A percentile compares a stretch with the other conserved stretches of the same genome.
These are phyloP conservation scores for Inga oerstediana DNA, from an alignment of 306 rosid genomes.

Conservation along the genomic window DNA sequence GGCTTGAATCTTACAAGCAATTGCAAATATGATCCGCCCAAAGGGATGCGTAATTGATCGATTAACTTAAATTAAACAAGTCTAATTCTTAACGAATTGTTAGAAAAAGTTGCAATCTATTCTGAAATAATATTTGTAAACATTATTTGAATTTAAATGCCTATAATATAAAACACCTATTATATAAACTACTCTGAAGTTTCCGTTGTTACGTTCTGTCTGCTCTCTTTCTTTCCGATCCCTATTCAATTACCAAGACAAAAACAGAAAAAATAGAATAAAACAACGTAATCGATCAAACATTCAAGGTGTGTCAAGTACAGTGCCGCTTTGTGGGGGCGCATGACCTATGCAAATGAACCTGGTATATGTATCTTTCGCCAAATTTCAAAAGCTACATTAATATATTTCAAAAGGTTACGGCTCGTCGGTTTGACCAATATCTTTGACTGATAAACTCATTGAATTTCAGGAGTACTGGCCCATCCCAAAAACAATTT, in stretches of 20 bases:
- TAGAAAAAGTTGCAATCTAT: not conserved
- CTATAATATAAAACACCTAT: not conserved
- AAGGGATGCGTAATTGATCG: not conserved
- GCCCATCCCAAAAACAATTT: not conserved
- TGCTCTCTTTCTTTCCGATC: not conserved
- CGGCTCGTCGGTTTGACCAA: not conserved
- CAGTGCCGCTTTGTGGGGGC: not conserved
- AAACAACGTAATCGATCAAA: not conserved
- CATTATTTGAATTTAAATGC: not conserved
- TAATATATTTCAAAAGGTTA: not conserved
- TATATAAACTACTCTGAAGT: not conserved
- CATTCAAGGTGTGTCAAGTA: not conserved
- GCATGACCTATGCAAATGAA: not conserved
- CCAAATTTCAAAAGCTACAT: not conserved
- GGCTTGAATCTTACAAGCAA: not conserved
- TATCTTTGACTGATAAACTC: not conserved
- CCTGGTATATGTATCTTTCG: not conserved
- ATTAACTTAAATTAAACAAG: not conserved
- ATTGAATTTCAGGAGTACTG: not conserved
- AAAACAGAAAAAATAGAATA: not conserved
- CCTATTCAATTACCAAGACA: not conserved
- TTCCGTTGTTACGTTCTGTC: not conserved
- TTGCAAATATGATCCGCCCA: not conserved
- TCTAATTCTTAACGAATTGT: not conserved
- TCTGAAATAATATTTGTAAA: not conserved